A percentile compares a stretch with the other conserved stretches of the same genome.
Evolutionary conservation across 768 basidiomycete genomes (phyloP).

Genomic region (Suillus variegatus): DNA sequence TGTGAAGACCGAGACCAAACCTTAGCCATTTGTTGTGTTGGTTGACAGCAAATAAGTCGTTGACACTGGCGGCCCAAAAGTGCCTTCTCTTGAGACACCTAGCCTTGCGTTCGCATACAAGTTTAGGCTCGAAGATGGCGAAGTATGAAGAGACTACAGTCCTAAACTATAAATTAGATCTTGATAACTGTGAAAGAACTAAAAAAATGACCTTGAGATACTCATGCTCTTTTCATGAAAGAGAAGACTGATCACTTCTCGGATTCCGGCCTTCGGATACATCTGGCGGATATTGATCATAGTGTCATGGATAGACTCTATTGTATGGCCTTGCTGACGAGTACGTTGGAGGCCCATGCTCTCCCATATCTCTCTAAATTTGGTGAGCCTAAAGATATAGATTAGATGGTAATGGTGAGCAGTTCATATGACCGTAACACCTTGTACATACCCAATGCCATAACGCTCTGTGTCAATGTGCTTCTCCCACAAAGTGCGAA

Average conservation of each 20-base stretch:
- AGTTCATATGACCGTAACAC: too few relatives aligned
- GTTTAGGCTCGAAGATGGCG: constrained; percentile 17
- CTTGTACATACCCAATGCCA: constrained; percentile 2
- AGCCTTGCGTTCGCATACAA: constrained; percentile 18
- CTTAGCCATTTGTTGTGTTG: too few relatives aligned
- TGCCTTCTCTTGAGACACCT: constrained; percentile 26
- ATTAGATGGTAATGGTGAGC: too few relatives aligned
- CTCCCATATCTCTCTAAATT: not conserved
- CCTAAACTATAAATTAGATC: not conserved
- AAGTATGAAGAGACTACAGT: constrained; percentile 1
- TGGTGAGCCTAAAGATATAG: not conserved
- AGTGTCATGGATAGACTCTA: not conserved
- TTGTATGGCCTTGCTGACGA: not conserved
- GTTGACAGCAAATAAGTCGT: too few relatives aligned
- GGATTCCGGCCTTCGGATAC: not conserved
- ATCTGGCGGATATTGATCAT: not conserved
- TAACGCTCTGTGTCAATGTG: not conserved
- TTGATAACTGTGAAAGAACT: not conserved
- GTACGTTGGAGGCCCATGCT: not conserved
- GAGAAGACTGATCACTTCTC: not conserved
- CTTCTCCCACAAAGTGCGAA: not conserved
- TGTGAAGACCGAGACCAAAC: too few relatives aligned
- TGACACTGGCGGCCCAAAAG: constrained; percentile 26
- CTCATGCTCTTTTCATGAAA: not conserved
- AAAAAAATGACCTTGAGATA: not conserved